Conservation (phyloP, 1,284 basidiomycete species). For the Pseudozyma sp. region DNA sequence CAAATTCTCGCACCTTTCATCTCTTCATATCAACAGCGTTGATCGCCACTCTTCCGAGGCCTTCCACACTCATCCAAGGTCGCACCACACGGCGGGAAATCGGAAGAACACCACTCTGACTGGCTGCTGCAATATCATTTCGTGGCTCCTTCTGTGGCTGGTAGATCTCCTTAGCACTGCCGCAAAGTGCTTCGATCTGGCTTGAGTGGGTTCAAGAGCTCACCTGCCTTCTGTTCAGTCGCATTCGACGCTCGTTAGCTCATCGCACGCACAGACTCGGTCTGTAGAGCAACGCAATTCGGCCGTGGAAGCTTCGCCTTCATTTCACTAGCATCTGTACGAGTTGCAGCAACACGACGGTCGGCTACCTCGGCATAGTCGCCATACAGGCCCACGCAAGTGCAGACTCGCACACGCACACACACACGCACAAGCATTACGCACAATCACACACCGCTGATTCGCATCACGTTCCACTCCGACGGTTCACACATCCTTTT, state of each 20-base stretch:
- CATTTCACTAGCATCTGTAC: constrained; percentile 11
- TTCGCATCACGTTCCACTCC: constrained; percentile 24
- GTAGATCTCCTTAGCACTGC: not conserved
- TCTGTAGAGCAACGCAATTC: constrained; percentile 17
- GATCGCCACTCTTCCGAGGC: not conserved
- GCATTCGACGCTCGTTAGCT: constrained; percentile 18
- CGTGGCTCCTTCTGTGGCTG: not conserved
- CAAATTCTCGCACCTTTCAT: not conserved
- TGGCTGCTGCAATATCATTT: not conserved
- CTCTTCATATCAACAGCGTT: constrained; percentile 6
- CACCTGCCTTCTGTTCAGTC: not conserved
- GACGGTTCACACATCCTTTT: constrained; percentile 21
- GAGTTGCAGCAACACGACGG: constrained; percentile 19
- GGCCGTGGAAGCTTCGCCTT: constrained; percentile 12
- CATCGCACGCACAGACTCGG: constrained; percentile 10
- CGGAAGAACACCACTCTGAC: not conserved
- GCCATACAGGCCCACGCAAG: constrained; percentile 4
- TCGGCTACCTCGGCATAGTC: constrained; percentile 12
- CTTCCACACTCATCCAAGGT: not conserved
- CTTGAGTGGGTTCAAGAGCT: no score
- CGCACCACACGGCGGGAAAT: not conserved
- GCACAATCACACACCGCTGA: not conserved
- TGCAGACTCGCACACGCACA: not conserved
- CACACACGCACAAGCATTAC: not conserved
- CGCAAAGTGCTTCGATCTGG: not conserved